Evolutionary conservation across 2,329 filamentous ascomycete genomes (phyloP).

Genomic region (Aureobasidium sp.): DNA sequence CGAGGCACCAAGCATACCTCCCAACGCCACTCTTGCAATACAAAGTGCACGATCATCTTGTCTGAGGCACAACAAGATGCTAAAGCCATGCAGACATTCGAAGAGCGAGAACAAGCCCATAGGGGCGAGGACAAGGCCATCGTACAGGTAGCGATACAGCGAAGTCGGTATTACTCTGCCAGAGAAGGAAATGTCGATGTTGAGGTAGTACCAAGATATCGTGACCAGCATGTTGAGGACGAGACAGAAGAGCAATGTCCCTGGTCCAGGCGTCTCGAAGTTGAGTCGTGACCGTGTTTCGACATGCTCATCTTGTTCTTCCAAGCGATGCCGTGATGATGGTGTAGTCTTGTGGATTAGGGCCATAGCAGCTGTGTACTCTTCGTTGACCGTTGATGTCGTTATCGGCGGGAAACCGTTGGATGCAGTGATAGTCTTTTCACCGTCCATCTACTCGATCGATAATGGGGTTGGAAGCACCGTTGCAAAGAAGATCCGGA

Average conservation of each 20-base stretch:
- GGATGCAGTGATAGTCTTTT: not conserved
- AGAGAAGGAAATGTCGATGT: not conserved
- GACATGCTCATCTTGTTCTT: not conserved
- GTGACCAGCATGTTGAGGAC: not conserved
- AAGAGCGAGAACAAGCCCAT: not conserved
- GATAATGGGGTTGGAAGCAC: not conserved
- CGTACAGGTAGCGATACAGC: not conserved
- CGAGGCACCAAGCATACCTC: not conserved
- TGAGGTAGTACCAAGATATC: slow-evolving; percentile 2
- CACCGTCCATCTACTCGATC: not conserved
- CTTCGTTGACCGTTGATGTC: not conserved
- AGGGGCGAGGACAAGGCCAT: not conserved
- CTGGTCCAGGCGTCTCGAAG: not conserved
- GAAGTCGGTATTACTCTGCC: no score
- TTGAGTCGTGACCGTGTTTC: not conserved
- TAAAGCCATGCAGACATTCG: not conserved
- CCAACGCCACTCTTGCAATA: not conserved
- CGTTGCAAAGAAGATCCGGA: not conserved
- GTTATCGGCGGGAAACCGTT: not conserved
- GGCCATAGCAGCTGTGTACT: not conserved
- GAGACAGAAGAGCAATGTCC: not conserved
- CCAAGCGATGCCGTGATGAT: not conserved
- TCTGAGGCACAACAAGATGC: not conserved
- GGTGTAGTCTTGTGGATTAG: not conserved
- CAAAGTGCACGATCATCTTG: not conserved